phyloP scores from a whole-genome alignment of 768 basidiomycete species.

The Mycena amicta region DNA sequence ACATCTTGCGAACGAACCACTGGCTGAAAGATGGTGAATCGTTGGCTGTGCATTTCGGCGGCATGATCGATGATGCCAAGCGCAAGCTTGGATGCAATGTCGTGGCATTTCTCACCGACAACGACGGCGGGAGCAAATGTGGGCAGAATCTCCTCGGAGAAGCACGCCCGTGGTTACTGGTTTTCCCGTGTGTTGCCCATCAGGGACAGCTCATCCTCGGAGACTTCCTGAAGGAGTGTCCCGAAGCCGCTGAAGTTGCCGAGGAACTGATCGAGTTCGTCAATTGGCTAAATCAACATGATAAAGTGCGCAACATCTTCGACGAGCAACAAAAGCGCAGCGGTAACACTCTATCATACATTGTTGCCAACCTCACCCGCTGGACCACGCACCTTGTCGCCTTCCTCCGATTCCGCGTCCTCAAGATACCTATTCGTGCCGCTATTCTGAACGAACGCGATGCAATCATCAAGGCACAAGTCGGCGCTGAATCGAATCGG shows the following conservation, averaged over 20 bases:
- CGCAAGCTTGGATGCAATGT: background rate
- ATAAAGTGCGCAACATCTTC: constrained; percentile 17
- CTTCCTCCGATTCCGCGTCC: constrained; percentile 1
- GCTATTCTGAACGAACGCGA: background rate
- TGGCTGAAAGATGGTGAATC: constrained; percentile 15
- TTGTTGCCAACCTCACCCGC: constrained; percentile 20
- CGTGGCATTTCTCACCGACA: background rate
- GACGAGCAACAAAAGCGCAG: constrained; percentile 1
- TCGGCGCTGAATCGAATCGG: constrained; percentile 9
- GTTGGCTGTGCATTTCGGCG: background rate
- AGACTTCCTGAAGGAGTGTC: constrained; percentile 13
- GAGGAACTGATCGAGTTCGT: constrained; percentile 6
- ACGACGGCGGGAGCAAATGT: background rate
- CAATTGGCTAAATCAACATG: constrained; percentile 8
- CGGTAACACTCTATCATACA: background rate
- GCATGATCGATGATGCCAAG: background rate
- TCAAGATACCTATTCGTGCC: constrained; percentile 1
- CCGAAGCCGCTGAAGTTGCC: background rate
- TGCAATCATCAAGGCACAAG: constrained; percentile 11
- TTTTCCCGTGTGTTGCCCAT: constrained; percentile 6
- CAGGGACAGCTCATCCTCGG: constrained; percentile 18
- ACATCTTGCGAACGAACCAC: constrained; percentile 8
- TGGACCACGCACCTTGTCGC: constrained; percentile 23
- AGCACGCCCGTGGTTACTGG: background rate
- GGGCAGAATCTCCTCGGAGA: background rate